A percentile compares a stretch with the other conserved stretches of the same genome.
Conservation (phyloP, 805 yeast species). For the Saturnispora sekii region DNA sequence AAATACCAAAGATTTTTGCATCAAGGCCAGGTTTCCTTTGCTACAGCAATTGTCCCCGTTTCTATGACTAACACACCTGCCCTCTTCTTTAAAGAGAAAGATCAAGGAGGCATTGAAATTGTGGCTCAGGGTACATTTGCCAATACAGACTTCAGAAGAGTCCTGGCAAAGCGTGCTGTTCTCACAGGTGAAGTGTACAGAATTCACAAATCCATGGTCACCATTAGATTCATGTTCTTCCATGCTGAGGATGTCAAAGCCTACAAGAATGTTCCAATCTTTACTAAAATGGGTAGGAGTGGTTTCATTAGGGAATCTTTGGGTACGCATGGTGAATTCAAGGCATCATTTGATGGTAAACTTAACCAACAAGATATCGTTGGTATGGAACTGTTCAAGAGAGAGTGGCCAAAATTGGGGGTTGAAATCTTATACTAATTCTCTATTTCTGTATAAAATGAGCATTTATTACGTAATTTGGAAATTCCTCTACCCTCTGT, state of each 20-base stretch:
- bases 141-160: slow-evolving; percentile 75
- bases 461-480: neutral
- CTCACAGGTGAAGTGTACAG: slow-evolving; percentile 93
- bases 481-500: neutral
- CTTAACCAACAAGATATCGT: slow-evolving; percentile 86
- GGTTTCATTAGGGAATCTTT: slow-evolving; percentile 92
- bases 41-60: slow-evolving; percentile 83
- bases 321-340: slow-evolving; percentile 98
- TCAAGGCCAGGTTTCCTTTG: slow-evolving; percentile 63
- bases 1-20: slow-evolving; percentile 79
- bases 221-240: slow-evolving; percentile 96
- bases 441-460: neutral
- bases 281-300: slow-evolving; percentile 85
- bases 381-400: slow-evolving; percentile 87
- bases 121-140: slow-evolving; percentile 87
- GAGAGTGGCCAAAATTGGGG: slow-evolving; percentile 72
- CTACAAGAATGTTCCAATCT: slow-evolving; percentile 86
- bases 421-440: neutral
- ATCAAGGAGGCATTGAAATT: slow-evolving; percentile 36
- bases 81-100: slow-evolving; percentile 58
- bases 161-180: slow-evolving; percentile 79
- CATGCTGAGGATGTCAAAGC: slow-evolving; percentile 78
- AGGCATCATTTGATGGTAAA: slow-evolving; percentile 88
- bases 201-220: slow-evolving; percentile 85
- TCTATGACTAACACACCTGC: slow-evolving; percentile 80